These are phyloP conservation scores for Huntiella moniliformis DNA, from an alignment of 2,329 filamentous ascomycete genomes.

Conservation along the genomic window DNA sequence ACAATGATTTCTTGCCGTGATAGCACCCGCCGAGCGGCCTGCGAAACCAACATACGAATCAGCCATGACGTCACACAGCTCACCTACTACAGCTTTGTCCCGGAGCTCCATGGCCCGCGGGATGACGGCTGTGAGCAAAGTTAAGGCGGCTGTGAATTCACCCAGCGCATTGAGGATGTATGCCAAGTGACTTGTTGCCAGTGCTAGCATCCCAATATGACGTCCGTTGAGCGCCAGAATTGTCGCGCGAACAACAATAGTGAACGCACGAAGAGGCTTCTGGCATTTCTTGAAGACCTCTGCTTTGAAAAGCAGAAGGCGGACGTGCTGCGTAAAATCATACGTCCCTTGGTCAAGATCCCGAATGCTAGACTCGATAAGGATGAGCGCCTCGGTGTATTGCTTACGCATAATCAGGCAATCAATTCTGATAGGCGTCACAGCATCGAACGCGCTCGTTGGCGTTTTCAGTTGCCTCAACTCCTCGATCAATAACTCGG, in stretches of 20 bases:
- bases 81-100: constrained; percentile 41
- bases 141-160: constrained; percentile 49
- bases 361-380: constrained; percentile 28
- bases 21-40: constrained; percentile 20
- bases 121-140: constrained; percentile 48
- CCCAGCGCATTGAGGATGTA: constrained; percentile 49
- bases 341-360: constrained; percentile 23
- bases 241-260: constrained; percentile 55
- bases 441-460: constrained; percentile 17
- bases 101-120: constrained; percentile 61
- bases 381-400: constrained; percentile 27
- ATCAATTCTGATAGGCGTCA: constrained; percentile 33
- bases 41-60: constrained; percentile 68
- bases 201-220: constrained; percentile 53
- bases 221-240: constrained; percentile 52
- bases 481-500: constrained; percentile 30
- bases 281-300: constrained; percentile 49
- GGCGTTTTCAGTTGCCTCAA: constrained; percentile 25
- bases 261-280: constrained; percentile 56
- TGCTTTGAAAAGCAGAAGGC: constrained; percentile 55
- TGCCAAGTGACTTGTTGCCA: constrained; percentile 47
- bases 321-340: constrained; percentile 46
- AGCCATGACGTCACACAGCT: constrained; percentile 49
- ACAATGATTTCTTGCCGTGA: too few relatives aligned
- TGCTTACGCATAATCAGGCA: constrained; percentile 30